Evolutionary conservation across 139 green algal genomes (phyloP).

Genomic region (Tetraselmis chui): DNA sequence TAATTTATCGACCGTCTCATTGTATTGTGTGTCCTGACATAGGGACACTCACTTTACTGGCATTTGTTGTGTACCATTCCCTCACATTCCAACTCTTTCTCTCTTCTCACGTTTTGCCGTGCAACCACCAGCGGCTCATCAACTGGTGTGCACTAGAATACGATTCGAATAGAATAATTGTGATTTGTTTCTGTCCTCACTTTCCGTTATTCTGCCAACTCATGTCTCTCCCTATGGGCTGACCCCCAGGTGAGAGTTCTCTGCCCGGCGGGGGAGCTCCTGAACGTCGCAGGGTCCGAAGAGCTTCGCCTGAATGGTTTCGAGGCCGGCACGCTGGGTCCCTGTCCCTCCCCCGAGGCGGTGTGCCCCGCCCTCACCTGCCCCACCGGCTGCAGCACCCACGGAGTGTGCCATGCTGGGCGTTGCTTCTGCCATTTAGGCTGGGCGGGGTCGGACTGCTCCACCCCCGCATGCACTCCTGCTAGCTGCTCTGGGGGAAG

Average conservation of each 20-base stretch:
- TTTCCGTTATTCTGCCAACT: no score
- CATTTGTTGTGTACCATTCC: no score
- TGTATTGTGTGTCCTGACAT: no score
- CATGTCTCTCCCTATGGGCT: neutral
- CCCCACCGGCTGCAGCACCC: neutral
- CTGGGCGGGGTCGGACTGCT: neutral
- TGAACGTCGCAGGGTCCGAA: neutral
- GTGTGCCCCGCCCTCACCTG: neutral
- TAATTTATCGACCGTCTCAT: no score
- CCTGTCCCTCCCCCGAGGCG: neutral
- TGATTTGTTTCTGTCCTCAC: no score
- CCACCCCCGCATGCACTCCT: neutral
- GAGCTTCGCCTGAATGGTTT: neutral
- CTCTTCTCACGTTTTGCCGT: no score
- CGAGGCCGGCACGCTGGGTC: neutral
- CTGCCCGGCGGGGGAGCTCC: neutral
- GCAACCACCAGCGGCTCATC: no score
- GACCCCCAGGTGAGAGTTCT: neutral
- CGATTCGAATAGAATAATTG: no score
- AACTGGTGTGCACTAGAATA: no score
- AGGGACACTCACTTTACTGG: no score
- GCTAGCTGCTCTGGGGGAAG: no score
- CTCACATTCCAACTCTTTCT: no score
- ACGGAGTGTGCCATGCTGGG: neutral
- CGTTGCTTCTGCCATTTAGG: neutral